Percentiles rank a stretch among this genome's conserved stretches.
Evolutionary conservation across 78 protist species (phyloP).

Genomic region (Creolimax fragrantissima): DNA sequence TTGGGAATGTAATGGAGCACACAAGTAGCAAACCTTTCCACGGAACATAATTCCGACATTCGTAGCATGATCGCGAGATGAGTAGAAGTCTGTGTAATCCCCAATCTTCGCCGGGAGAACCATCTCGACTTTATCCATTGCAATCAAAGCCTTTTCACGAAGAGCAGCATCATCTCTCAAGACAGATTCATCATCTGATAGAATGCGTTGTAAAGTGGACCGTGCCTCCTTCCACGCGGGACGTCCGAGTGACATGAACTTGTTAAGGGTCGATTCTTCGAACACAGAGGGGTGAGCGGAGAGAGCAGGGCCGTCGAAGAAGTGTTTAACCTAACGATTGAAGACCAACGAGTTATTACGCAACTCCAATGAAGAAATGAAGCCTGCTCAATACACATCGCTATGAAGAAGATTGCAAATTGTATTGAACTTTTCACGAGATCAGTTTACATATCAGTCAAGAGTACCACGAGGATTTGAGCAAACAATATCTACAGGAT

Average conservation of each 20-base stretch:
- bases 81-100: constrained; percentile 93
- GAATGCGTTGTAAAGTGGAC: constrained; percentile 21
- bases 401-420: no score
- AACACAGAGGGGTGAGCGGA: constrained; percentile 28
- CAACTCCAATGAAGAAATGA: no score
- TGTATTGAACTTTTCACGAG: no score
- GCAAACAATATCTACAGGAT: no score
- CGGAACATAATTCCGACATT: constrained; percentile 81
- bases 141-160: constrained; percentile 23
- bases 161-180: constrained; percentile 40
- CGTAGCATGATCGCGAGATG: constrained; percentile 82
- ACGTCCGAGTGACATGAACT: constrained; percentile 58
- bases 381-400: no score
- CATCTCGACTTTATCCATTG: constrained; percentile 24
- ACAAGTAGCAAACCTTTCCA: no score
- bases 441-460: no score
- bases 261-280: constrained; percentile 48
- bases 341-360: no score
- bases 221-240: constrained; percentile 65
- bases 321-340: constrained; percentile 14
- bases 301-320: constrained; percentile 13
- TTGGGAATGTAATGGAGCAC: no score
- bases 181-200: constrained; percentile 30
- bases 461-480: no score
- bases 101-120: constrained; percentile 50